Evolutionary conservation across 140 eudicot species (phyloP).

Genomic region (Stevia rebaudiana): DNA sequence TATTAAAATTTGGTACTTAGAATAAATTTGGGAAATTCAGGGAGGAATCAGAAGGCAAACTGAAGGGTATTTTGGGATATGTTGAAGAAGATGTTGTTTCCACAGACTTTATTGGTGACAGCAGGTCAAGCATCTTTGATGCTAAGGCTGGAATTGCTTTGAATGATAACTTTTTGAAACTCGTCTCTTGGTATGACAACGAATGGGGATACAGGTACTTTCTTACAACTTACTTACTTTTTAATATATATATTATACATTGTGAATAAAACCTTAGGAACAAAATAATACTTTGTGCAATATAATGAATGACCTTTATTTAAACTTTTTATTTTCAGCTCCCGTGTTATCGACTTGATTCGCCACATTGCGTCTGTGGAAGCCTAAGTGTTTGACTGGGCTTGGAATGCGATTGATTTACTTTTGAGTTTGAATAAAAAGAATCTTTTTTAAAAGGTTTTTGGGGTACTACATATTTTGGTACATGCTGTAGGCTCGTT

Average conservation of each 20-base stretch:
- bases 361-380: constrained; percentile 68
- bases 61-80: constrained; percentile 87
- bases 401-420: constrained; percentile 10
- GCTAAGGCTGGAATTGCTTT: constrained; percentile 97
- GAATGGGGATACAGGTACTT: constrained; percentile 96
- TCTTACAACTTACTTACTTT: neutral
- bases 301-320: neutral
- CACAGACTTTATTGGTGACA: constrained; percentile 84
- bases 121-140: constrained; percentile 98
- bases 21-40: constrained; percentile 21
- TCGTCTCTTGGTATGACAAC: constrained; percentile 92
- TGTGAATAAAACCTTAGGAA: too few relatives aligned
- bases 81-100: constrained; percentile 87
- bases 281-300: neutral
- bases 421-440: constrained; percentile 29
- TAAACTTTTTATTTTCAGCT: constrained; percentile 40
- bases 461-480: constrained; percentile 27
- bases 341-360: constrained; percentile 87
- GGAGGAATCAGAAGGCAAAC: constrained; percentile 93
- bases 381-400: constrained; percentile 28
- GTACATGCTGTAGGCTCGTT: constrained; percentile 28
- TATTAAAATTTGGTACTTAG: neutral
- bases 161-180: constrained; percentile 73
- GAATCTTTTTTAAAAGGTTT: constrained; percentile 21
- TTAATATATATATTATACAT: too few relatives aligned